Conservation (phyloP, 192 early-diverging fungal genomes). For the Coemansia aciculifera region DNA sequence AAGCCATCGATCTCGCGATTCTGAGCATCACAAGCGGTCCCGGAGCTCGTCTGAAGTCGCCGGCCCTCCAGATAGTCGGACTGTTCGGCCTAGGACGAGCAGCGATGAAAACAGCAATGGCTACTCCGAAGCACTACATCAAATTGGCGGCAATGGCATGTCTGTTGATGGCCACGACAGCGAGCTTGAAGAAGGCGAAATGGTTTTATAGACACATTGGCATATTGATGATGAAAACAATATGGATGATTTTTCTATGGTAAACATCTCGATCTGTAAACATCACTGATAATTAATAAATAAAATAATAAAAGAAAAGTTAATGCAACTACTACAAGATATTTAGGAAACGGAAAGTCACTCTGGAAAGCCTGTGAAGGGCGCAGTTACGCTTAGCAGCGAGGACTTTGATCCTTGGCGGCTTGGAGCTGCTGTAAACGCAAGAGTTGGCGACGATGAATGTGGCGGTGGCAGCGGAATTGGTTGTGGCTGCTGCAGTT, state of each 20-base stretch:
- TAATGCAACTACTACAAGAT: not conserved
- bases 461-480: not conserved
- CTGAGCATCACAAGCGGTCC: conserved; percentile 27
- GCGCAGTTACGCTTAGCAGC: conserved; percentile 14
- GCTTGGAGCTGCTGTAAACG: conserved; percentile 16
- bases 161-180: conserved; percentile 12
- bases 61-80: not conserved
- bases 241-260: not conserved
- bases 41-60: conserved; percentile 23
- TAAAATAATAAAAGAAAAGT: not conserved
- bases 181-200: conserved; percentile 51
- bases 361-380: conserved; percentile 21
- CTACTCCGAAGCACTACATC: not conserved
- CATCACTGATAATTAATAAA: not conserved
- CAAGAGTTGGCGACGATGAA: conserved; percentile 16
- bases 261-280: not conserved
- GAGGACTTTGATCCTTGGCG: conserved; percentile 31
- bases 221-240: not conserved
- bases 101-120: not conserved
- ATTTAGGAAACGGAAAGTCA: not conserved
- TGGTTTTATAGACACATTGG: conserved; percentile 17
- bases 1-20: conserved; percentile 15
- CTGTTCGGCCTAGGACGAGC: not conserved
- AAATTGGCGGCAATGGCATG: not conserved
- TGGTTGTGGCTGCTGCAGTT: not conserved